phyloP scores from a whole-genome alignment of 2,329 filamentous ascomycete genomes.

The Grosmannia penicillata region DNA sequence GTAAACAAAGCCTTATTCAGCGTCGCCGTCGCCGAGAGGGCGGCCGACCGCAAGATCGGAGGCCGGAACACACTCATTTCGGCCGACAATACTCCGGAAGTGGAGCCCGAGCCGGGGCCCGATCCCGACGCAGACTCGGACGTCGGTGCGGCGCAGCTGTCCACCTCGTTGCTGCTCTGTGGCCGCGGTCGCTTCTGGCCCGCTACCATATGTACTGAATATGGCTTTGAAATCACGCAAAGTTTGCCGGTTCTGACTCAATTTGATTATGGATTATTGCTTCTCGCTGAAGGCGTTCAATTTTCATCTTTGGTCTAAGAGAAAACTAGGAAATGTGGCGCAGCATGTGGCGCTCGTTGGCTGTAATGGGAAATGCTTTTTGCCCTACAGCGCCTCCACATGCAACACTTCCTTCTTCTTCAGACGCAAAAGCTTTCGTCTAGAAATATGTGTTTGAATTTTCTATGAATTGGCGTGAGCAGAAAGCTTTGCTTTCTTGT shows the following conservation, averaged over 20 bases:
- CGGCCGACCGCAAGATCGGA: conserved; percentile 59
- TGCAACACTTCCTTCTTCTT: too few species aligned
- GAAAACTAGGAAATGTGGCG: conserved; percentile 1
- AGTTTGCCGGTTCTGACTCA: too few species aligned
- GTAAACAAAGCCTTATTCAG: conserved; percentile 77
- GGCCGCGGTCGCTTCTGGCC: conserved; percentile 10
- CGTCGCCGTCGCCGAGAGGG: conserved; percentile 29
- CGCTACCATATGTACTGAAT: conserved; percentile 4
- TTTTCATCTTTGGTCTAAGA: background rate
- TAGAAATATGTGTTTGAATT: too few species aligned
- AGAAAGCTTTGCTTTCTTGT: too few species aligned
- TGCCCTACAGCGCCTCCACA: too few species aligned
- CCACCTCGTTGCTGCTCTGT: conserved; percentile 4
- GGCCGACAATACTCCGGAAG: background rate
- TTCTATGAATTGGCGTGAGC: too few species aligned
- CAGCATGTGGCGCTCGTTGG: conserved; percentile 5
- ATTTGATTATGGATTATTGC: too few species aligned
- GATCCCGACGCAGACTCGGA: too few species aligned
- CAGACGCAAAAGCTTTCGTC: too few species aligned
- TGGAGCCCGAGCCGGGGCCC: conserved; percentile 11
- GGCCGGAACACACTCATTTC: conserved; percentile 54
- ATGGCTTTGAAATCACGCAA: background rate
- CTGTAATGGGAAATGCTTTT: too few species aligned
- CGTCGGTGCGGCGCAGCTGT: too few species aligned
- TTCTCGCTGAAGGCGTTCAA: too few species aligned